Conservation (phyloP, 108 stramenopile species). For the Discostella stelligeroides region DNA sequence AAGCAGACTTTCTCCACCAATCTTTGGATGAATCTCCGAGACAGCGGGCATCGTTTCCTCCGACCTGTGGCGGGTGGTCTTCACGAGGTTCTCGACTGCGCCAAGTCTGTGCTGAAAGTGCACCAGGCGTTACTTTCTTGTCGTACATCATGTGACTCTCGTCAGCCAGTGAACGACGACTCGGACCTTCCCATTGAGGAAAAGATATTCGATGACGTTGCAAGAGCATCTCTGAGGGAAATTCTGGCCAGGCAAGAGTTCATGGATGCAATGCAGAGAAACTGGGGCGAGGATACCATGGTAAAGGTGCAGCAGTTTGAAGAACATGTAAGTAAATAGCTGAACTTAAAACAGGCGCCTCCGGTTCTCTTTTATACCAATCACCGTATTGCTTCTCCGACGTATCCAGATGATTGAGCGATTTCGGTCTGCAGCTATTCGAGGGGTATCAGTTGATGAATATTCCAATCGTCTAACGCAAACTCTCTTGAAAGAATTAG, state of each 20-base stretch:
- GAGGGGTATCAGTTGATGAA: background rate
- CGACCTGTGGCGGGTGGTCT: background rate
- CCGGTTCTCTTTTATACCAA: background rate
- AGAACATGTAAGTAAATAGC: constrained; percentile 1
- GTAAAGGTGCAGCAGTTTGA: background rate
- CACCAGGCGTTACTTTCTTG: background rate
- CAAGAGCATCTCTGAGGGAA: background rate
- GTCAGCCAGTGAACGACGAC: background rate
- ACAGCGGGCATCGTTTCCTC: constrained; percentile 9
- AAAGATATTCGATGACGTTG: constrained; percentile 4
- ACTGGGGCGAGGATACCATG: background rate
- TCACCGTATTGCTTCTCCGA: background rate
- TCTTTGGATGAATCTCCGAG: background rate
- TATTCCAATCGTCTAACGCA: constrained; percentile 1
- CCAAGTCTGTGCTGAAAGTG: background rate
- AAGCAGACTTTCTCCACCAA: background rate
- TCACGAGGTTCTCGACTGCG: constrained; percentile 10
- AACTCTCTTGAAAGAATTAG: constrained; percentile 5
- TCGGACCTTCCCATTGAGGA: background rate
- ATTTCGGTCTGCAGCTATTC: background rate
- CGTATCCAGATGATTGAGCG: background rate
- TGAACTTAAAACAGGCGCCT: no score
- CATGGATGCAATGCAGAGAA: background rate
- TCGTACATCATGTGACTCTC: background rate
- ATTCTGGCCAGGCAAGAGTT: background rate